Conservation (phyloP, 306 rosid genomes). For the Benincasa hispida region DNA sequence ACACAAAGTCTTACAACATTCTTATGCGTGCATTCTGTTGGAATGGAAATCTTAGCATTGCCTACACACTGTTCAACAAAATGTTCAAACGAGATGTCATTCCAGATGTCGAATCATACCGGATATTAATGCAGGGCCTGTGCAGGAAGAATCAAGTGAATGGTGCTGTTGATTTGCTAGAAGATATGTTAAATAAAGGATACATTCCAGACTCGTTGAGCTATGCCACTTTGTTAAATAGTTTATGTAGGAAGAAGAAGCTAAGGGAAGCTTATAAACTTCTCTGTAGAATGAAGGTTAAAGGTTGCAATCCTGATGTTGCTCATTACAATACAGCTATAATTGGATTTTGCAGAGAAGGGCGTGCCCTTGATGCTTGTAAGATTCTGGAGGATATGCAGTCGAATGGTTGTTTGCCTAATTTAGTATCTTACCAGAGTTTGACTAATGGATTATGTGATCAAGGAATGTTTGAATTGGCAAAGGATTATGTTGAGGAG, state of each 20-base stretch:
- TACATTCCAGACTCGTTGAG: slow-evolving; percentile 68
- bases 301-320: slow-evolving; percentile 83
- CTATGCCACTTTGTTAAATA: slow-evolving; percentile 75
- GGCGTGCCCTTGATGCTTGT: slow-evolving; percentile 60
- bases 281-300: slow-evolving; percentile 90
- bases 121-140: slow-evolving; percentile 75
- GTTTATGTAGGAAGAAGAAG: slow-evolving; percentile 83
- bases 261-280: slow-evolving; percentile 83
- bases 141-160: slow-evolving; percentile 78
- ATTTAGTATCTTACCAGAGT: slow-evolving; percentile 60
- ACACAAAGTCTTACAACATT: slow-evolving; percentile 59
- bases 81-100: slow-evolving; percentile 57
- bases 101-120: slow-evolving; percentile 64
- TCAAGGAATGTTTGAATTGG: slow-evolving; percentile 60
- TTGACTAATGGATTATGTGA: slow-evolving; percentile 52
- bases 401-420: slow-evolving; percentile 63
- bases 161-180: slow-evolving; percentile 55
- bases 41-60: slow-evolving; percentile 59
- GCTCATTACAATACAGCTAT: slow-evolving; percentile 72
- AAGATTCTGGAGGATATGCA: slow-evolving; percentile 71
- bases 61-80: slow-evolving; percentile 66
- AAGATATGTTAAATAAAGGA: slow-evolving; percentile 91
- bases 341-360: slow-evolving; percentile 68
- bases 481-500: slow-evolving; percentile 32
- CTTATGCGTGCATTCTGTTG: slow-evolving; percentile 52